A percentile compares a stretch with the other conserved stretches of the same genome.
Evolutionary conservation across 768 basidiomycete species (phyloP).

Genomic region (Rhodocollybia butyracea): DNA sequence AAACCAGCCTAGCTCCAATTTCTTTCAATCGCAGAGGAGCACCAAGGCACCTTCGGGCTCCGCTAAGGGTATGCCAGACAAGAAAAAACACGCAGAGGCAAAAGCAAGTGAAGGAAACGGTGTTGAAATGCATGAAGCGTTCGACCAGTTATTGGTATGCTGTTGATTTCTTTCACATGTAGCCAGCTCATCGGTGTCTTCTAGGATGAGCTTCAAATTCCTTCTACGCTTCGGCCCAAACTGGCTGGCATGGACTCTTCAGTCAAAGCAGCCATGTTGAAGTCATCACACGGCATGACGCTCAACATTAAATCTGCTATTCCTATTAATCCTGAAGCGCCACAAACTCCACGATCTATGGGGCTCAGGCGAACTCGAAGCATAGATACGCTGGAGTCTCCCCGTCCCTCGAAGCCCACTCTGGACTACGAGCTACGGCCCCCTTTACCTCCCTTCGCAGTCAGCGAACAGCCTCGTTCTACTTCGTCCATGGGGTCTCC

Average conservation of each 20-base stretch:
- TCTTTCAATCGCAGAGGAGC: constrained; percentile 6
- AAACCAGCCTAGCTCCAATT: constrained; percentile 46
- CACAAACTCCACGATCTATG: constrained; percentile 46
- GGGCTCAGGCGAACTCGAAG: constrained; percentile 66
- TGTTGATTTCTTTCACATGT: neutral
- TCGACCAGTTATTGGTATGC: constrained; percentile 78
- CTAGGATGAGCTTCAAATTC: constrained; percentile 90
- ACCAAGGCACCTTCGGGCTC: constrained; percentile 11
- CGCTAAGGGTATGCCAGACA: constrained; percentile 31
- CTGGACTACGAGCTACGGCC: constrained; percentile 36
- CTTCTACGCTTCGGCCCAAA: constrained; percentile 71
- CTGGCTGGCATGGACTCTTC: constrained; percentile 77
- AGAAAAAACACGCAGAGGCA: constrained; percentile 41
- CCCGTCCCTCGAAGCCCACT: constrained; percentile 39
- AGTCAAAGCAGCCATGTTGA: constrained; percentile 90
- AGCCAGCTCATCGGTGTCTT: constrained; percentile 6
- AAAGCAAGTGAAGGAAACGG: constrained; percentile 40
- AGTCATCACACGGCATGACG: constrained; percentile 70
- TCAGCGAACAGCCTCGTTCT: constrained; percentile 36
- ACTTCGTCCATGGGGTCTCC: constrained; percentile 36
- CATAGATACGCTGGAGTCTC: constrained; percentile 65
- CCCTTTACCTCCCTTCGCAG: constrained; percentile 31
- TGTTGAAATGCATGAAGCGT: constrained; percentile 59
- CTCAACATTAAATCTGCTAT: constrained; percentile 31
- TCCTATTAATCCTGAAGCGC: constrained; percentile 23